phyloP scores from a whole-genome alignment of 805 yeast genomes.

The Nakazawaea anatomiae region DNA sequence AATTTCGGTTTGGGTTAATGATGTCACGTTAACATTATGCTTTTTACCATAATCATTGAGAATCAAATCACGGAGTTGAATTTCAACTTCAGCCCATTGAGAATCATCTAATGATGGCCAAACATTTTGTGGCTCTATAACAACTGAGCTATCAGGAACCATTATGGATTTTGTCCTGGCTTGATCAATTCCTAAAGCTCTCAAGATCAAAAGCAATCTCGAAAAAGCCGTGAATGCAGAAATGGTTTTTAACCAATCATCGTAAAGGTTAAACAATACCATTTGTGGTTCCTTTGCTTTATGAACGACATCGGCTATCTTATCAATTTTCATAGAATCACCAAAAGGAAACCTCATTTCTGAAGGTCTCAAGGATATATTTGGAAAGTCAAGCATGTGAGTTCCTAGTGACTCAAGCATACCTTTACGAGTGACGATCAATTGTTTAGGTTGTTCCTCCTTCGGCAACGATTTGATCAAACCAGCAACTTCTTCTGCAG shows the following conservation, averaged over 20 bases:
- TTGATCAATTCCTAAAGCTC: slow-evolving; percentile 74
- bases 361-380: slow-evolving; percentile 81
- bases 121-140: slow-evolving; percentile 71
- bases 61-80: slow-evolving; percentile 82
- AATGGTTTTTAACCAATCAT: slow-evolving; percentile 83
- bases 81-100: slow-evolving; percentile 89
- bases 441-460: slow-evolving; percentile 92
- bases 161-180: slow-evolving; percentile 73
- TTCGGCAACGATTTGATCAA: slow-evolving; percentile 80
- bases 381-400: slow-evolving; percentile 95
- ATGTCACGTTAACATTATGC: slow-evolving; percentile 77
- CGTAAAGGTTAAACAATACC: slow-evolving; percentile 87
- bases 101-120: slow-evolving; percentile 92
- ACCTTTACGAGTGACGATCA: slow-evolving; percentile 85
- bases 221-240: slow-evolving; percentile 94
- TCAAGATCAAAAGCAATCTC: slow-evolving; percentile 70
- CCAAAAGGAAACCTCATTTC: slow-evolving; percentile 88
- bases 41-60: slow-evolving; percentile 79
- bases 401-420: slow-evolving; percentile 93
- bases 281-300: slow-evolving; percentile 90
- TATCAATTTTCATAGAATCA: slow-evolving; percentile 76
- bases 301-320: slow-evolving; percentile 69
- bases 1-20: slow-evolving; percentile 89
- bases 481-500: slow-evolving; percentile 97
- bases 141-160: slow-evolving; percentile 65